Evolutionary conservation across 768 basidiomycete species (phyloP), one percentile per base, ranked within the genome.

Genomic region (Coprinopsis sp.): DNA sequence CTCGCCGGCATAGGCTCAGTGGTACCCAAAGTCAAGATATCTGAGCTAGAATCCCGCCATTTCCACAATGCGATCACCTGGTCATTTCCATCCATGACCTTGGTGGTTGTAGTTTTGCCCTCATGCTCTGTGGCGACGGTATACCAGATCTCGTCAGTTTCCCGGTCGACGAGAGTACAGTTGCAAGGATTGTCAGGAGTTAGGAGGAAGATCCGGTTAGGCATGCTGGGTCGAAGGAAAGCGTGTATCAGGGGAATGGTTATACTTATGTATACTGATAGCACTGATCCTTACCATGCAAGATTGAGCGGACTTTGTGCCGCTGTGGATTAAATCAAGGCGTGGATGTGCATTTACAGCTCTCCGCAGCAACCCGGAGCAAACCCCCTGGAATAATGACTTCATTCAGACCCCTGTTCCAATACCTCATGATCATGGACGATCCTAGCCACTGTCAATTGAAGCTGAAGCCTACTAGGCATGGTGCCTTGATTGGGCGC

Each of bases 111-210:
- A 14, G 10, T 62, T 64, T 11, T 62, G 51, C 37, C 59, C 52
- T 50, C 58, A 46, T 64, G 60, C 27, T 65, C 60, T 1, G 71
- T 73, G 18, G 48, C 25, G 21, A 73, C 71, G 18, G 50, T 57
- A 52, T 73, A 73, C n/a, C 67, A 37, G 23, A 61, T 49, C 51
- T 67, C 58, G 25, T 64, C 60, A 3, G 62, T 58, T 19, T 64
- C 57, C 6, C 46, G 47, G 50, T 65, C 57, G 33, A 53, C 52
- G 51, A 75, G 59, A 30, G 55, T 64, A 27, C 69, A 67, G 53
- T 73, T 73, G 53, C 58, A 64, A 11, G 71, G 72, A 54, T 74
- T 71, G 49, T 74, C 71, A 1, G 64, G 65, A 27, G 60, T 46
- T 42, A 74, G 60, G 16, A 61, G 58, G 33, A 75, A 64, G 27